Evolutionary conservation across 352 stramenopile genomes (phyloP).

Genomic region (Phytophthora meadii): DNA sequence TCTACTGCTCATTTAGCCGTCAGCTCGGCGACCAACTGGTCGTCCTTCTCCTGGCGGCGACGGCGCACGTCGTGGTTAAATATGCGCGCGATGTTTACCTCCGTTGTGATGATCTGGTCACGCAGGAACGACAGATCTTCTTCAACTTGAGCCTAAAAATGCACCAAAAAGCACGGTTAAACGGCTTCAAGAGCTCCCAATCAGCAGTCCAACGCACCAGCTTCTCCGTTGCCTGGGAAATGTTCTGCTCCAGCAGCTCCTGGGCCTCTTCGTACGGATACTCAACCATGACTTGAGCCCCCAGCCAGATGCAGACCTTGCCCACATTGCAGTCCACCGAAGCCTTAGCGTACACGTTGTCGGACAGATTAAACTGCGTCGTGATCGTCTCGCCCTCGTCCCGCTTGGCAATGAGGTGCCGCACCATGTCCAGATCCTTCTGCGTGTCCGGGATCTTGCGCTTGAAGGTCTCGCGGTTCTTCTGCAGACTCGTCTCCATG

Average conservation of each 20-base stretch:
- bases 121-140: constrained; percentile 94
- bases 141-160: constrained; percentile 71
- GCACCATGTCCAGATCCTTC: constrained; percentile 73
- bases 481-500: constrained; percentile 89
- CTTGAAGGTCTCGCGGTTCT: constrained; percentile 89
- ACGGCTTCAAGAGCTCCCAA: too few relatives aligned
- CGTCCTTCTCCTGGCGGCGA: constrained; percentile 80
- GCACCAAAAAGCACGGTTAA: neutral
- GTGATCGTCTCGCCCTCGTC: constrained; percentile 83
- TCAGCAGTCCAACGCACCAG: constrained; percentile 45
- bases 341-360: constrained; percentile 96
- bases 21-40: constrained; percentile 64
- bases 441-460: constrained; percentile 93
- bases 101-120: constrained; percentile 97
- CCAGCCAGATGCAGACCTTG: constrained; percentile 97
- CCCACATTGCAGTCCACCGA: constrained; percentile 89
- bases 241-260: constrained; percentile 85
- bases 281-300: constrained; percentile 97
- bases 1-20: constrained; percentile 58
- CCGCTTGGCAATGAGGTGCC: constrained; percentile 60
- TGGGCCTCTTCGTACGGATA: constrained; percentile 97
- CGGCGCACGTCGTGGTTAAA: constrained; percentile 97
- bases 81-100: constrained; percentile 97
- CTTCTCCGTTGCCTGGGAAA: constrained; percentile 72
- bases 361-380: constrained; percentile 94